These are phyloP conservation scores for Pilatotrama ljubarskyi DNA, from an alignment of 768 basidiomycete genomes.

Conservation along the genomic window DNA sequence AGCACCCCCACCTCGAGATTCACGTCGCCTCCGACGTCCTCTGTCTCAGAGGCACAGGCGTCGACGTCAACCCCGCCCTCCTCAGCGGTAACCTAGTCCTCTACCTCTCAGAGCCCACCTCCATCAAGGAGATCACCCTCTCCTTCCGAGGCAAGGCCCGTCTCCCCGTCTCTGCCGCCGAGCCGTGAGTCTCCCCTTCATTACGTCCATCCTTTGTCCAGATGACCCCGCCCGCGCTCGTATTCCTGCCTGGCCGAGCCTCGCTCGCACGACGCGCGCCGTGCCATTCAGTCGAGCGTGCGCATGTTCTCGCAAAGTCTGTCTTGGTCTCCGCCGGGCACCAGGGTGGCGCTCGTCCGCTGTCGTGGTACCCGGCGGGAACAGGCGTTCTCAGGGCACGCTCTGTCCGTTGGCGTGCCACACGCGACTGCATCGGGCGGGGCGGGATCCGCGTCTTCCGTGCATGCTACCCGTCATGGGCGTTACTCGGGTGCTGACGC, in stretches of 20 bases:
- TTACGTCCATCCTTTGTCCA: constrained; percentile 12
- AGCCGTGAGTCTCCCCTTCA: constrained; percentile 50
- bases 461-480: background rate
- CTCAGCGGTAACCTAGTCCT: constrained; percentile 83
- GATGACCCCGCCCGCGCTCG: background rate
- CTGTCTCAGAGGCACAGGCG: constrained; percentile 74
- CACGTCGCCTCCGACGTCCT: constrained; percentile 69
- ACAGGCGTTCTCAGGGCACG: background rate
- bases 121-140: constrained; percentile 82
- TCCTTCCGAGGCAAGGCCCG: constrained; percentile 83
- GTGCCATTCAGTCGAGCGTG: background rate
- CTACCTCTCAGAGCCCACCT: constrained; percentile 76
- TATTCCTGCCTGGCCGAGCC: background rate
- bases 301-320: constrained; percentile 1
- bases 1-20: constrained; percentile 67
- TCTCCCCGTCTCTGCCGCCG: constrained; percentile 56
- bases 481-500: constrained; percentile 7
- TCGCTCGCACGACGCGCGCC: background rate
- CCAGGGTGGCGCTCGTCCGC: background rate
- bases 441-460: constrained; percentile 14
- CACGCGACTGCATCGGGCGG: background rate
- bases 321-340: background rate
- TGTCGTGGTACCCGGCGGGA: background rate
- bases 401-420: background rate
- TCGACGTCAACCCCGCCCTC: constrained; percentile 78